These are phyloP conservation scores for Casuarina glauca DNA, from an alignment of 306 rosid genomes.

Conservation along the genomic window DNA sequence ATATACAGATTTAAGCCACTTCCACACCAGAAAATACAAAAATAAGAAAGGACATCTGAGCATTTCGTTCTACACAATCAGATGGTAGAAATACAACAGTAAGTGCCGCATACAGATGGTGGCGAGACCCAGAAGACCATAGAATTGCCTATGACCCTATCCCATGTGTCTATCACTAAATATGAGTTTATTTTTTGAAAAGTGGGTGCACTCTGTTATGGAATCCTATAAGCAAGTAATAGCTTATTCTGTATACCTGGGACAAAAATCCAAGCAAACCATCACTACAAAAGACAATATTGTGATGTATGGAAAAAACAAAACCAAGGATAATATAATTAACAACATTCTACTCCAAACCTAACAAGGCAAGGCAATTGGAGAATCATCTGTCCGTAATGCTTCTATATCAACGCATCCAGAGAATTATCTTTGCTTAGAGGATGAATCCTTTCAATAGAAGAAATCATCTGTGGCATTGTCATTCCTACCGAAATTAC, in stretches of 20 bases:
- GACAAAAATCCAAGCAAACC: background rate
- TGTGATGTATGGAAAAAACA: background rate
- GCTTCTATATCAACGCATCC: constrained; percentile 50
- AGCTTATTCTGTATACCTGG: background rate
- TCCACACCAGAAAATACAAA: background rate
- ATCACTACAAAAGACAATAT: background rate
- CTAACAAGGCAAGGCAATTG: background rate
- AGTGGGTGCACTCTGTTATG: background rate
- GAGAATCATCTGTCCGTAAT: constrained; percentile 4
- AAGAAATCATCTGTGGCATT: constrained; percentile 79
- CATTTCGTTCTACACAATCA: background rate
- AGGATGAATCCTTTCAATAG: constrained; percentile 48
- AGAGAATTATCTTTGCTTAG: constrained; percentile 54
- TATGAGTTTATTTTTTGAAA: background rate
- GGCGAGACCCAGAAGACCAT: background rate
- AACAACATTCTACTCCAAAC: background rate
- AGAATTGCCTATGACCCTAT: background rate
- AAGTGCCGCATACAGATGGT: background rate
- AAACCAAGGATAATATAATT: background rate
- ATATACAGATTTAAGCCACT: background rate
- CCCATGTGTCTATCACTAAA: background rate
- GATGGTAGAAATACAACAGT: background rate
- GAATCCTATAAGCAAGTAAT: background rate
- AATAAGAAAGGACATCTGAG: background rate
- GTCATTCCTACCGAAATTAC: constrained; percentile 93